Base-by-base conservation (phyloP, 441 rosid genomes). In the Pelargonium citronellum region DNA sequence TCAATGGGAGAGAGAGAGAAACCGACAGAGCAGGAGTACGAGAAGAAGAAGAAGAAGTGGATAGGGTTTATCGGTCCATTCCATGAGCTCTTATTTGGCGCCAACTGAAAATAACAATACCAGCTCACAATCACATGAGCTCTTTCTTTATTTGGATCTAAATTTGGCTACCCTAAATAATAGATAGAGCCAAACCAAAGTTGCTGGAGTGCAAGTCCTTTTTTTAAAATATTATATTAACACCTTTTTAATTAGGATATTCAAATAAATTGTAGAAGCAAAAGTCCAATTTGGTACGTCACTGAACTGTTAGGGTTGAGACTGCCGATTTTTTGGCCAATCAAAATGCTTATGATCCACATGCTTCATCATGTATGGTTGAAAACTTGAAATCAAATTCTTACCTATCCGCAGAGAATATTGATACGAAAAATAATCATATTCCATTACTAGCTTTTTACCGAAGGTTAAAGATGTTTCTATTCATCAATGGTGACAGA, bases 61-160 rank as follows among this genome's bases (percentile, higher is more conserved):
- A 80, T 77, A 79, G 74, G 68, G 67, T 73, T 73, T 67, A 64
- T 72, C 71, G 27, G 49, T 69, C 74, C 69, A 69, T 74, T 63
- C 37, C 68, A 63, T 57, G 49, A 46, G 68, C 64, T 47, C 67
- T 72, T 49, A 68, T 76, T 80, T 84, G 88, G 87, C 86, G 88
- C 86, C 87, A 84, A 81, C 81, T 19, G 80, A 79, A 67, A 70
- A 37, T 12, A 64, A 41, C 80, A 46, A 70, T 47, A 69, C 76
- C 69, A 60, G 24, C 61, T 5, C 61, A 19, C 61, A 55, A 55
- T 55, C 61, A 16, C 61, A 55, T 0, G 17, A 16, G 22, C 9
- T 5, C 7, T 57, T 17, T 20, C 27, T 16, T 34, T 34, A 34
- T 34, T 34, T 34, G 39, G 39, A 34, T 5, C 39, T 34, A 34